Evolutionary conservation across 805 yeast genomes (phyloP).

Genomic region (Yarrowia osloensis): DNA sequence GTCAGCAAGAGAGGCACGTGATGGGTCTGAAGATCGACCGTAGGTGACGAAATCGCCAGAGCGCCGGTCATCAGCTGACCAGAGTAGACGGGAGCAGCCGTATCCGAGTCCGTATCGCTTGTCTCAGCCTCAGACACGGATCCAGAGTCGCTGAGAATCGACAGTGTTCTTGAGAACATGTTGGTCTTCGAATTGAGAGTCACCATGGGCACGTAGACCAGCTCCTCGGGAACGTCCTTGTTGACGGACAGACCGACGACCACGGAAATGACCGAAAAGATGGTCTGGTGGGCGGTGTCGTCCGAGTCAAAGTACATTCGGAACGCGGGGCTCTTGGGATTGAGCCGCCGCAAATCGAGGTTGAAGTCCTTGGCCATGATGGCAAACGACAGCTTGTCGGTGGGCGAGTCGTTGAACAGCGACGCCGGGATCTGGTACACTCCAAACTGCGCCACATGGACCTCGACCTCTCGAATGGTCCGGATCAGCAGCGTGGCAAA

Average conservation of each 20-base stretch:
- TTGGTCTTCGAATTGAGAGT: slow-evolving; percentile 44
- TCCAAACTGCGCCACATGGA: slow-evolving; percentile 42
- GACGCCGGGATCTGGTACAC: slow-evolving; percentile 39
- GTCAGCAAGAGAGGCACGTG: slow-evolving; percentile 42
- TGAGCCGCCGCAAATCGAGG: slow-evolving; percentile 45
- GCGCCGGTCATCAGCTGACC: slow-evolving; percentile 40
- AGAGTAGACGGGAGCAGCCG: slow-evolving; percentile 12
- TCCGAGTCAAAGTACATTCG: slow-evolving; percentile 41
- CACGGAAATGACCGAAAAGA: slow-evolving; percentile 42
- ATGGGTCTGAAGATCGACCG: slow-evolving; percentile 44
- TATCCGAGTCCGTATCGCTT: slow-evolving; percentile 11
- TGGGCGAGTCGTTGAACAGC: slow-evolving; percentile 14
- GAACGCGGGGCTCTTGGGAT: slow-evolving; percentile 46
- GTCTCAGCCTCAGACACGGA: background rate
- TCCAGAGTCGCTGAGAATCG: slow-evolving; percentile 38
- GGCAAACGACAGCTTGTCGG: slow-evolving; percentile 36
- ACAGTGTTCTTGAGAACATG: slow-evolving; percentile 43
- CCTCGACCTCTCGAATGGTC: slow-evolving; percentile 44
- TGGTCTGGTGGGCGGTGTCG: slow-evolving; percentile 47
- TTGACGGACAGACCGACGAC: slow-evolving; percentile 42
- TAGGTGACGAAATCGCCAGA: slow-evolving; percentile 44
- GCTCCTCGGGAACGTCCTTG: slow-evolving; percentile 39
- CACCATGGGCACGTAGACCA: slow-evolving; percentile 46
- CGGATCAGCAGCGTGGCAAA: slow-evolving; percentile 40
- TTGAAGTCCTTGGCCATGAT: slow-evolving; percentile 42